Evolutionary conservation across 495 filamentous ascomycete species (phyloP), one percentile per base, ranked within the genome.

Genomic region (Sabuloglossum arenarium): DNA sequence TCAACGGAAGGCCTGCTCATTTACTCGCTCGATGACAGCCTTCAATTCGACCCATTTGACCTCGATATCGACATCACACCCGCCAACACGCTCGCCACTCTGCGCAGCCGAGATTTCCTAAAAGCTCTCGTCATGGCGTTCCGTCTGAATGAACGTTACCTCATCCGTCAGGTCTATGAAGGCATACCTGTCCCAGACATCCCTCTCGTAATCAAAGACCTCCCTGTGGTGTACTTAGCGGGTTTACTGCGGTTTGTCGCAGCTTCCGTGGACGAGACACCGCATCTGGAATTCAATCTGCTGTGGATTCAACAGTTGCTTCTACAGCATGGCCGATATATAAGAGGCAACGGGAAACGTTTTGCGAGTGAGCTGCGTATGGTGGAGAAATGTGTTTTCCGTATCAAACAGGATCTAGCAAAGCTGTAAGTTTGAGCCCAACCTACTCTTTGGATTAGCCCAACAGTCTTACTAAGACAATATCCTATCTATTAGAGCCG

Each of bases 111-210:
- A 60, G 85, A 93, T 39, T 94, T 82, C 69, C 74, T 96, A 32
- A 94, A 88, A 68, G 91, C 91, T 0, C 71, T 98, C 1, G 82
- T 95, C 56, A 96, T 97, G 90, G 85, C 89, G 0, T 97, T 98
- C 74, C 84, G 91, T 0, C 76, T 98, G 39, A 94, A 94, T 69
- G 81, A 90, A 62, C 72, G 74, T 1, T 75, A 76, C 51, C 72
- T 97, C 25, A 77, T 94, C 52, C 80, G 81, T 57, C 78, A 77
- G 27, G 87, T 96, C 11, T 96, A 94, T 68, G 85, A 90, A 70
- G 73, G 77, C 1, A 84, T 87, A 37, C 89, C 93, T 19, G 73
- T 79, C 34, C 68, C 72, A 16, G 85, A 86, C 61, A 85, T 98
- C 57, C 58, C 75, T 14, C 77, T 91, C 50, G 82, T 94, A 0